phyloP scores from a whole-genome alignment of 2,329 filamentous ascomycete species.

The Claviceps lovelessii region DNA sequence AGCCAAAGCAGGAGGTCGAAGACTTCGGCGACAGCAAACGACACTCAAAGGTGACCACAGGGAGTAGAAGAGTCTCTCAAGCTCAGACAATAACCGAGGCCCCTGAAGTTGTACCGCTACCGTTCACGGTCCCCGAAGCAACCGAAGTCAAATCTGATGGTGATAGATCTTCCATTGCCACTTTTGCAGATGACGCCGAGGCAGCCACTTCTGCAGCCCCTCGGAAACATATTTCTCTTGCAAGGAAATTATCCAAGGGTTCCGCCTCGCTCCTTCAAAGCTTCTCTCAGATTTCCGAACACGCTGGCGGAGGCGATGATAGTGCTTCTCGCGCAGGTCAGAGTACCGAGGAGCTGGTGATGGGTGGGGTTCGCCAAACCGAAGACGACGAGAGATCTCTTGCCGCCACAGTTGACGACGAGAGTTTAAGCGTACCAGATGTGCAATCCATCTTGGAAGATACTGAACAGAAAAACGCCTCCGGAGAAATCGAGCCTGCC shows the following conservation, averaged over 20 bases:
- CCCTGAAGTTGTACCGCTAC: conserved; percentile 46
- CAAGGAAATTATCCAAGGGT: conserved; percentile 33
- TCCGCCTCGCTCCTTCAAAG: conserved; percentile 31
- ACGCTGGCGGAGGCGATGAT: conserved; percentile 6
- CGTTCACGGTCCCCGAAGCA: conserved; percentile 44
- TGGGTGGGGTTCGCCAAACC: conserved; percentile 16
- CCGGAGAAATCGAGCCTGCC: neutral
- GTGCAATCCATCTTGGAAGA: conserved; percentile 12
- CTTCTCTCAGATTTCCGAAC: conserved; percentile 24
- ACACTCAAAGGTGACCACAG: conserved; percentile 10
- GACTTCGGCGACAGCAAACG: conserved; percentile 9
- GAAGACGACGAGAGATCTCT: conserved; percentile 37
- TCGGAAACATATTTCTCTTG: conserved; percentile 22
- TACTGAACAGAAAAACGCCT: conserved; percentile 7
- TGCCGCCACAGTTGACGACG: conserved; percentile 42
- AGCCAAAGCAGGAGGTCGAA: conserved; percentile 9
- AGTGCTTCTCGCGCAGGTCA: conserved; percentile 14
- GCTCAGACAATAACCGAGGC: conserved; percentile 20
- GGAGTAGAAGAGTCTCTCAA: conserved; percentile 7
- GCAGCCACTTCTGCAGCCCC: conserved; percentile 12
- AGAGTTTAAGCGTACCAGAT: conserved; percentile 29
- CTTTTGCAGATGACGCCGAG: conserved; percentile 50
- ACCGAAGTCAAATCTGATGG: conserved; percentile 27
- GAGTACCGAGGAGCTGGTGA: conserved; percentile 34
- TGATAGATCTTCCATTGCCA: conserved; percentile 53